Base-by-base conservation (phyloP, 768 basidiomycete genomes). In the Amanita brunnescens region DNA sequence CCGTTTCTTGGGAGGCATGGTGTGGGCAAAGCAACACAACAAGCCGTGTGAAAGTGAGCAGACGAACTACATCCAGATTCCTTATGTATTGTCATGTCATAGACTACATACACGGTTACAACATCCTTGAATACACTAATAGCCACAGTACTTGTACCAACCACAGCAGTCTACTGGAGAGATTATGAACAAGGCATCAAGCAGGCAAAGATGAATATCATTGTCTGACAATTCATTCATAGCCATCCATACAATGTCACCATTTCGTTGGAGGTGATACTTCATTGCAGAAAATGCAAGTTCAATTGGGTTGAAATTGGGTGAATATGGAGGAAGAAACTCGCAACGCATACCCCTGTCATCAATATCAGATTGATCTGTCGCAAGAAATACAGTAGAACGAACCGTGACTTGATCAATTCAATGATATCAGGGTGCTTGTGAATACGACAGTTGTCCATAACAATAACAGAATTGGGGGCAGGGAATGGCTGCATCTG, bases 371-470 rank as follows among this genome's bases (percentile, higher is more conserved):
- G 51, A n/a, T 20, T 47, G 45, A 30, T 26, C n/a, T n/a, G n/a
- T n/a, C n/a, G n/a, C n/a, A n/a, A 33, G 42, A 51, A 30, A 43
- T 29, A 29, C 7, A 7, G 7, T 29, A 7, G 26, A 3, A 41
- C 10, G 54, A 57, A 71, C 69, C 59, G 50, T 21, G 53, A 58
- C 53, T 66, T 58, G 46, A 68, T 59, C 41, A 67, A 52, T 20
- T 64, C 61, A 1, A 50, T 32, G 12, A 73, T 51, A 2, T 56
- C 59, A 1, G 52, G 48, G 21, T 55, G 51, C 41, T 71, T 63
- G 47, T 74, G 69, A 29, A 72, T 70, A 2, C 43, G 18, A 13
- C 62, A 62, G 55, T 70, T 72, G 52, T 72, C 70, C 64, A 73
- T 68, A 1, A 72, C 59, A 30, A 73, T 51, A 2, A 72, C 68